Conservation (phyloP, 768 basidiomycete species). For the Trametes cinnabarina region DNA sequence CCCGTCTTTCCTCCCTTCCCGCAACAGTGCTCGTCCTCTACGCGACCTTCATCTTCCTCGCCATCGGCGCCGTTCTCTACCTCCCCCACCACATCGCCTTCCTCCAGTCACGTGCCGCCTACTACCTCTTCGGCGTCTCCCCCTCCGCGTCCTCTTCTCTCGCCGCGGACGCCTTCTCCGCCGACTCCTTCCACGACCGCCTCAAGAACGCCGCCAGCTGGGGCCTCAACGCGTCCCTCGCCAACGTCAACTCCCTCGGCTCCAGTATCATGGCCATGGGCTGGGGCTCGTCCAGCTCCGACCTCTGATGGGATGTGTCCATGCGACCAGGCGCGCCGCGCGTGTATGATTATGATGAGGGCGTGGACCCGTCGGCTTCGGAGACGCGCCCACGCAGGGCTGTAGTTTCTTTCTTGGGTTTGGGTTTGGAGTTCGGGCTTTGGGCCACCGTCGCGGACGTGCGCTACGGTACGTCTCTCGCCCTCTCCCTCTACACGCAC, state of each 20-base stretch:
- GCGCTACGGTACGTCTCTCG: not conserved
- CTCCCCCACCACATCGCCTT: constrained; percentile 55
- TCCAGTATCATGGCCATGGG: not conserved
- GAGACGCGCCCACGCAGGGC: not conserved
- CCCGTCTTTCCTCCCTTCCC: not conserved
- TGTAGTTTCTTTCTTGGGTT: not conserved
- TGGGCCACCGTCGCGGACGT: not conserved
- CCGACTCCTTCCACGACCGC: not conserved
- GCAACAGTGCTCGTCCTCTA: constrained; percentile 41
- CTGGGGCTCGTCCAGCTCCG: not conserved
- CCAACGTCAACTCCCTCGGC: constrained; percentile 1
- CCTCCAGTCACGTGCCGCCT: constrained; percentile 51
- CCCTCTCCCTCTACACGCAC: not conserved
- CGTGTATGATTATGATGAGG: not conserved
- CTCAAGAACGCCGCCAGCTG: constrained; percentile 4
- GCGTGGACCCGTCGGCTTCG: not conserved
- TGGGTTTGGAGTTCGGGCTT: not conserved
- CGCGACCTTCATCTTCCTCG: constrained; percentile 43
- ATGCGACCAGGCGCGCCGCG: no score
- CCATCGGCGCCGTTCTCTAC: constrained; percentile 52
- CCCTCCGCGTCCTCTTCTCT: constrained; percentile 10
- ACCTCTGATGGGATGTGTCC: constrained; percentile 2
- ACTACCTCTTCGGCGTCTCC: constrained; percentile 63
- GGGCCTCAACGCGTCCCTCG: constrained; percentile 6
- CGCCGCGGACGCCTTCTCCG: no score